phyloP scores from a whole-genome alignment of 1,139 yeast species.

The Magnusiomyces paraingens region DNA sequence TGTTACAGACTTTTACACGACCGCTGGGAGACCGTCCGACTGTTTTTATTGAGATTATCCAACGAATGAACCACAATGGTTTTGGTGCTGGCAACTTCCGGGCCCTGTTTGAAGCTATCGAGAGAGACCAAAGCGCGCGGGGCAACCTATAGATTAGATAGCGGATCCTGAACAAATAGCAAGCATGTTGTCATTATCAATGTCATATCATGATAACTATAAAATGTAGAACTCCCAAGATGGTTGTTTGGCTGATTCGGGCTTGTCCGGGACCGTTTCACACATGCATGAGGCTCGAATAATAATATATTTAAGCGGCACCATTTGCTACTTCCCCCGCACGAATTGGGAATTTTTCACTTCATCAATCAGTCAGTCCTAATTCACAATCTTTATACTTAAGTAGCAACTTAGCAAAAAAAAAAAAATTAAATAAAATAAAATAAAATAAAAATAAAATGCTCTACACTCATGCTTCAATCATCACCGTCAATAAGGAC shows the following conservation, averaged over 20 bases:
- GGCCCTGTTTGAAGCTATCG: constrained; percentile 73
- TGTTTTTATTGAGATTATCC: constrained; percentile 71
- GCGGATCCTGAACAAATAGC: too few species aligned
- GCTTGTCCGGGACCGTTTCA: too few species aligned
- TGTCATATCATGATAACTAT: too few species aligned
- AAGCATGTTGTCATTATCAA: too few species aligned
- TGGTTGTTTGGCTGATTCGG: too few species aligned
- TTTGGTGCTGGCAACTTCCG: constrained; percentile 86
- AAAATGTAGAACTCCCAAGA: too few species aligned
- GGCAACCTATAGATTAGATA: constrained; percentile 30
- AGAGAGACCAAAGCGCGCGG: constrained; percentile 42
- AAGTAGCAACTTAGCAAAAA: background rate
- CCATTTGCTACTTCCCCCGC: background rate
- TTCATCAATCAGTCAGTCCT: background rate
- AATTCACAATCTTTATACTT: background rate
- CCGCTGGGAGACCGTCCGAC: constrained; percentile 78
- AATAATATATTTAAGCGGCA: background rate
- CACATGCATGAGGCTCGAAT: too few species aligned
- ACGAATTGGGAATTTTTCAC: background rate
- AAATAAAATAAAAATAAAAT: constrained; percentile 2
- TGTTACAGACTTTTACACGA: constrained; percentile 70
- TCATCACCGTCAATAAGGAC: constrained; percentile 18
- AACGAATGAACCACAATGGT: constrained; percentile 71
- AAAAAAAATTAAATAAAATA: background rate
- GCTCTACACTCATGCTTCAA: constrained; percentile 32